Base-by-base conservation (phyloP, 805 yeast genomes). In the Wickerhamomyces silvicola region DNA sequence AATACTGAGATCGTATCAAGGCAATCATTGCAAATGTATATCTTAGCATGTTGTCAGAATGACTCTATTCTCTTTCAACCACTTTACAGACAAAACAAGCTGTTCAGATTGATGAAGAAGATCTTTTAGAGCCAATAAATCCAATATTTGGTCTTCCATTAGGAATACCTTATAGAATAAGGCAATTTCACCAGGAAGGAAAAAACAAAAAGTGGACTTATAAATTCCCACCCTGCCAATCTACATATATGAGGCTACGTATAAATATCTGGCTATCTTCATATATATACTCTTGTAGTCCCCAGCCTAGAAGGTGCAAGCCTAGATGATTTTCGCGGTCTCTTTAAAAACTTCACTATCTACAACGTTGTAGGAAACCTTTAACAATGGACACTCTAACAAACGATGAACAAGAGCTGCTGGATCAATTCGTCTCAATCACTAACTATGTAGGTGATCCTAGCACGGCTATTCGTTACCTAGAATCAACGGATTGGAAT, bases 21-120 rank as follows among this genome's bases (percentile, higher is more conserved):
- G 38, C 62, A 67, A 8, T 76, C 72, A 2, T 58, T 90, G 27
- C 71, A 66, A 33, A 67, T 72, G 31, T 92, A 84, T 52, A 72
- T 85, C 4, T 54, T 86, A 18, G 65, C 70, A 39, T 87, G 96
- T 51, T 77, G 94, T 39, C 98, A 92, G 22, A 45, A 65, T 10
- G 49, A 47, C n/a, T n/a, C n/a, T n/a, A n/a, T n/a, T n/a, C n/a
- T n/a, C n/a, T n/a, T n/a, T n/a, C n/a, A n/a, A n/a, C n/a, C n/a
- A n/a, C n/a, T n/a, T n/a, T n/a, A n/a, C n/a, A n/a, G n/a, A n/a
- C n/a, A n/a, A n/a, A n/a, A 0, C n/a, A 29, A 1, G 33, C 50
- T 3, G 36, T 51, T 4, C 48, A 47, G 15, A 45, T 46, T 6
- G 33, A 37, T 8, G 39, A 42, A 2, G 33, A 12, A 1, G 50